These are phyloP conservation scores for Aspergillus panamensis DNA, from an alignment of 495 filamentous ascomycete species.

Conservation along the genomic window DNA sequence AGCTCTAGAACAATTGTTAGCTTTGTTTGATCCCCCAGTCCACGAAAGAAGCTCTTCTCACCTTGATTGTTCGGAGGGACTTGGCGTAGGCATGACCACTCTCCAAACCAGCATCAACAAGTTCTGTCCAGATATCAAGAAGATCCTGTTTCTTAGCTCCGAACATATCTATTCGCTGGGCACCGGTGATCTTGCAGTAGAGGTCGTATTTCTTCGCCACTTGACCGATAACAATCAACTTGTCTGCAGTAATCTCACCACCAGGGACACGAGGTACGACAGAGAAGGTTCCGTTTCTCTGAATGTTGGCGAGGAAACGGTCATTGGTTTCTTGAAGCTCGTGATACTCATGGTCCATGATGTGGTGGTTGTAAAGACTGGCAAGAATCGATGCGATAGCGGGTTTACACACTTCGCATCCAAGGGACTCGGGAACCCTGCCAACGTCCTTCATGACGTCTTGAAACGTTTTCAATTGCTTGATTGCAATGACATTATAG, in stretches of 20 bases:
- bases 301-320: constrained; percentile 88
- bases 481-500: constrained; percentile 85
- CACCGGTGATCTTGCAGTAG: constrained; percentile 95
- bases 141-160: constrained; percentile 91
- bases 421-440: constrained; percentile 68
- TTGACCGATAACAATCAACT: constrained; percentile 80
- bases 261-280: constrained; percentile 83
- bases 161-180: constrained; percentile 94
- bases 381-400: constrained; percentile 81
- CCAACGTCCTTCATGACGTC: constrained; percentile 84
- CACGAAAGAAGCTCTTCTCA: constrained; percentile 16
- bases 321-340: constrained; percentile 95
- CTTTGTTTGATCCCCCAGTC: neutral
- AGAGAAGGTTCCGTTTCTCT: constrained; percentile 89
- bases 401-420: constrained; percentile 92
- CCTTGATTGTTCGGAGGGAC: constrained; percentile 83
- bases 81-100: constrained; percentile 95
- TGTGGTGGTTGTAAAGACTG: constrained; percentile 78
- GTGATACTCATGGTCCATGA: constrained; percentile 71
- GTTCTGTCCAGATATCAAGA: constrained; percentile 78
- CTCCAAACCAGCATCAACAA: constrained; percentile 91
- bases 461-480: constrained; percentile 67
- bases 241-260: constrained; percentile 90
- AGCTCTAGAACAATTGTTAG: constrained; percentile 51
- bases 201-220: constrained; percentile 86